Percentiles rank a stretch among this genome's conserved stretches.
phyloP scores from a whole-genome alignment of 139 green algal species.

The Closterium sp. region DNA sequence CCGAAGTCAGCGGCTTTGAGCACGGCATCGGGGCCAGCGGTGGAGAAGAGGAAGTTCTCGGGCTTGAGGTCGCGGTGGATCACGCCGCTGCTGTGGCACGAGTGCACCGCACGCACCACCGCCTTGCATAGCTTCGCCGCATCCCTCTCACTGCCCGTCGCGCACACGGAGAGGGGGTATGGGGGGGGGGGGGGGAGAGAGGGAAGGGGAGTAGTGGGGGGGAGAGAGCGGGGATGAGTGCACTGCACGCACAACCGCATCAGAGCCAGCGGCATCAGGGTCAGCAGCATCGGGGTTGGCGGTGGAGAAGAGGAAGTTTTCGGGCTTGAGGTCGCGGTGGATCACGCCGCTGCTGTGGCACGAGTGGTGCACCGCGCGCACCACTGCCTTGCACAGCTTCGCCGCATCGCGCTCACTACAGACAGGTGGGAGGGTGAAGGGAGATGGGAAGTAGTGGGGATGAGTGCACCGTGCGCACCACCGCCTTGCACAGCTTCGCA shows the following conservation, averaged over 20 bases:
- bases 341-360: slow-evolving; percentile 12
- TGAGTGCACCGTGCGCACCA: too few relatives aligned
- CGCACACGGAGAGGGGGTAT: too few relatives aligned
- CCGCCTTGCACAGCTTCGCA: too few relatives aligned
- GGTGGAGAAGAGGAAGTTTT: slow-evolving; percentile 89
- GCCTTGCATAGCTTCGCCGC: neutral
- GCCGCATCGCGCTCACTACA: slow-evolving; percentile 8
- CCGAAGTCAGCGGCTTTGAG: slow-evolving; percentile 79
- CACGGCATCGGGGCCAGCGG: slow-evolving; percentile 59
- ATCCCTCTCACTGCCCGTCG: slow-evolving; percentile 12
- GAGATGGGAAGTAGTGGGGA: too few relatives aligned
- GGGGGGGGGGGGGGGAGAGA: too few relatives aligned
- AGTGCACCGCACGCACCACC: neutral
- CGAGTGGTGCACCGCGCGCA: neutral
- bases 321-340: slow-evolving; percentile 37
- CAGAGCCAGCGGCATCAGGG: too few relatives aligned
- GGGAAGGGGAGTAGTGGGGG: too few relatives aligned
- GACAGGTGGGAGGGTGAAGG: too few relatives aligned
- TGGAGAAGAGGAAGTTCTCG: slow-evolving; percentile 89
- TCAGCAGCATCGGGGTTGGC: slow-evolving; percentile 62
- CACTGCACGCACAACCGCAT: too few relatives aligned
- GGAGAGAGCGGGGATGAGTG: too few relatives aligned
- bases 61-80: slow-evolving; percentile 34
- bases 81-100: slow-evolving; percentile 12
- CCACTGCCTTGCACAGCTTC: neutral